Conservation (phyloP, 2,329 filamentous ascomycete genomes). For the Passalora sequoiae region DNA sequence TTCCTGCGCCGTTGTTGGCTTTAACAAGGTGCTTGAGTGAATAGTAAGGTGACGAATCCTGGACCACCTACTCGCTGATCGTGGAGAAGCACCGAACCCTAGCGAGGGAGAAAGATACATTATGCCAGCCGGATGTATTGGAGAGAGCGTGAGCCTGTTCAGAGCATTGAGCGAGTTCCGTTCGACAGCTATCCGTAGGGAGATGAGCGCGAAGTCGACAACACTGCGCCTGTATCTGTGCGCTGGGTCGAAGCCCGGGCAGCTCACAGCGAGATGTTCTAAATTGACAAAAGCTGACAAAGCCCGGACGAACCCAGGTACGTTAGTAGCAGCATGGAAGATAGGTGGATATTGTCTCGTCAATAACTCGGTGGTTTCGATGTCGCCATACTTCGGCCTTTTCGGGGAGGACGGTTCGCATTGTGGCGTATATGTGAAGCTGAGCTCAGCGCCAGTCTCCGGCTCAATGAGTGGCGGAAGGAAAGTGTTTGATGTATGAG, state of each 20-base stretch:
- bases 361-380: slow-evolving; percentile 72
- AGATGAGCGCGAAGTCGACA: slow-evolving; percentile 86
- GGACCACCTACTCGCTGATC: slow-evolving; percentile 66
- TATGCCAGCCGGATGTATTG: slow-evolving; percentile 69
- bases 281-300: slow-evolving; percentile 65
- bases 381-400: slow-evolving; percentile 71
- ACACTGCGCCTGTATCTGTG: slow-evolving; percentile 70
- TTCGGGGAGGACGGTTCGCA: slow-evolving; percentile 53
- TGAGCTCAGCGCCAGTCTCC: slow-evolving; percentile 68
- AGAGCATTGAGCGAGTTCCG: slow-evolving; percentile 62
- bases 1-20: slow-evolving; percentile 35
- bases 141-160: slow-evolving; percentile 64
- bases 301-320: slow-evolving; percentile 74
- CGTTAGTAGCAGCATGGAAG: slow-evolving; percentile 85
- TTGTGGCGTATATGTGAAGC: slow-evolving; percentile 76
- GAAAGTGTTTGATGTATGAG: slow-evolving; percentile 73
- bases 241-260: slow-evolving; percentile 61
- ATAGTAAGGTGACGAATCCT: slow-evolving; percentile 70
- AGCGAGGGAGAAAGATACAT: slow-evolving; percentile 70
- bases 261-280: slow-evolving; percentile 68
- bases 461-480: slow-evolving; percentile 80
- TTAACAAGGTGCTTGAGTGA: slow-evolving; percentile 55
- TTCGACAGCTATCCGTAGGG: slow-evolving; percentile 76
- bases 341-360: slow-evolving; percentile 82
- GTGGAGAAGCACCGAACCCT: slow-evolving; percentile 69